Evolutionary conservation across 257 asterid species (phyloP).

Genomic region (Solanum appendiculatum): DNA sequence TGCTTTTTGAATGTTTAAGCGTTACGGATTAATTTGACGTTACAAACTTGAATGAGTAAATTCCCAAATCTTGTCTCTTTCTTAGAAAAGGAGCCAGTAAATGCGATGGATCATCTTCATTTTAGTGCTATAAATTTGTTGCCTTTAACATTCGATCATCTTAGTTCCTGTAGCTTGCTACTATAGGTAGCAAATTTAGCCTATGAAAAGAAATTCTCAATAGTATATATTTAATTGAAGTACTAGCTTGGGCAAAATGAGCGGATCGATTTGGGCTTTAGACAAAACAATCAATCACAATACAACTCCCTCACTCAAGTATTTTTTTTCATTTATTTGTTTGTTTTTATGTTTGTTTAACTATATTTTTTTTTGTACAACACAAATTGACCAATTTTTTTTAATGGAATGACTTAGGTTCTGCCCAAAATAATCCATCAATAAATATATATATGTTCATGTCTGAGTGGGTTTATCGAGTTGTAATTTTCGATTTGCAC

Average conservation of each 20-base stretch:
- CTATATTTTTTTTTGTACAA: neutral
- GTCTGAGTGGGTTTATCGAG: neutral
- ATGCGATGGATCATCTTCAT: neutral
- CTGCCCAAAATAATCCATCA: neutral
- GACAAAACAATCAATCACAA: too few relatives aligned
- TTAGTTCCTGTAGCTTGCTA: neutral
- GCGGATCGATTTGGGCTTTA: too few relatives aligned
- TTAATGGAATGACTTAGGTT: neutral
- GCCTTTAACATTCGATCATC: neutral
- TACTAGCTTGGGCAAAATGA: neutral
- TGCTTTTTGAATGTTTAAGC: neutral
- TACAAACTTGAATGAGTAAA: neutral
- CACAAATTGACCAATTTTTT: neutral
- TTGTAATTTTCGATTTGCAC: neutral
- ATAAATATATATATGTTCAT: neutral
- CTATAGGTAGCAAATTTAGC: neutral
- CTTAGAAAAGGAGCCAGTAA: neutral
- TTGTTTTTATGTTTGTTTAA: neutral
- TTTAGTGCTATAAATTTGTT: neutral
- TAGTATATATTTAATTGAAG: neutral
- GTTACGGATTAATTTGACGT: neutral
- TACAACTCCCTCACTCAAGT: neutral
- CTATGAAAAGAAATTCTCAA: neutral
- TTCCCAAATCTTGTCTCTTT: neutral
- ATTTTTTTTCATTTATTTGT: neutral